Conservation (phyloP, 2,329 filamentous ascomycete genomes). For the Xylariaceae sp. region DNA sequence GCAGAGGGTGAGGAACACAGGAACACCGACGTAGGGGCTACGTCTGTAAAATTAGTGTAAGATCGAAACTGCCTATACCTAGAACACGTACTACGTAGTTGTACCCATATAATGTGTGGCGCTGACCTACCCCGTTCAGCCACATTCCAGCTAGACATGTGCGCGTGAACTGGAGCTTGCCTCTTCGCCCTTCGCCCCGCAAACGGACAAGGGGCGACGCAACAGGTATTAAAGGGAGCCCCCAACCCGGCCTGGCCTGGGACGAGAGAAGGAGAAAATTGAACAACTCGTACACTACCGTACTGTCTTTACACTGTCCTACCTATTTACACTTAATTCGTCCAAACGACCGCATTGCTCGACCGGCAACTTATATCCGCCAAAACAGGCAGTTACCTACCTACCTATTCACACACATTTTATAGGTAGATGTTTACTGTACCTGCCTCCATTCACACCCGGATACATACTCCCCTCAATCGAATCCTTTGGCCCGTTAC, state of each 20-base stretch:
- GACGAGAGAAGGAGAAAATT: neutral
- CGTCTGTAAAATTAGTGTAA: too few relatives aligned
- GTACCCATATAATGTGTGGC: neutral
- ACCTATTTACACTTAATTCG: neutral
- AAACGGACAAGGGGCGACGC: constrained; percentile 28
- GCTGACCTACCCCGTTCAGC: constrained; percentile 3
- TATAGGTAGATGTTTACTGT: neutral
- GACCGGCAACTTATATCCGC: too few relatives aligned
- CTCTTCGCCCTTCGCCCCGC: constrained; percentile 21
- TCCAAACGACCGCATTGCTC: neutral
- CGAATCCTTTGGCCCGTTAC: neutral
- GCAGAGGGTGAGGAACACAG: neutral
- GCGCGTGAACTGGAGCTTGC: constrained; percentile 2
- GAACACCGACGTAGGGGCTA: too few relatives aligned
- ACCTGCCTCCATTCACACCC: neutral
- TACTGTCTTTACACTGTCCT: neutral
- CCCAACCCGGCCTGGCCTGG: neutral
- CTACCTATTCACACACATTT: too few relatives aligned
- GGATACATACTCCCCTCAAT: neutral
- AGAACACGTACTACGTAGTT: neutral
- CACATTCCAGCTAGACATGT: constrained; percentile 5
- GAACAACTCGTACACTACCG: neutral
- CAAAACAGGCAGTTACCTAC: too few relatives aligned
- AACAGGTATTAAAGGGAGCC: constrained; percentile 34
- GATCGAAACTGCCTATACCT: too few relatives aligned